Evolutionary conservation across 495 filamentous ascomycete genomes (phyloP).

Genomic region (Geopyxis carbonaria): DNA sequence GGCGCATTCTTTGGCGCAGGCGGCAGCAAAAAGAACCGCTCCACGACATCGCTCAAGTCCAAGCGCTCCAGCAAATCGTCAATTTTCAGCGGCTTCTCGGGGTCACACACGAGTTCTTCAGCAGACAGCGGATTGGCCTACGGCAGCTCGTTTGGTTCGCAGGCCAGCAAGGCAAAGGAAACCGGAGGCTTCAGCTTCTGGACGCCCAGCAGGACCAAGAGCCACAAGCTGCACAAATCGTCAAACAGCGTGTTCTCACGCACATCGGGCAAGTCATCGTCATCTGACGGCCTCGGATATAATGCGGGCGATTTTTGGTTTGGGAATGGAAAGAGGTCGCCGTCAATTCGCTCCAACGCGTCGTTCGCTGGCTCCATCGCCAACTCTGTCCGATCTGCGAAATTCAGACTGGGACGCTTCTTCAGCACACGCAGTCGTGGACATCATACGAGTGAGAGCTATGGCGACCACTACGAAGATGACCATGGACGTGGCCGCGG

Average conservation of each 20-base stretch:
- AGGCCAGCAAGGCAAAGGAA: neutral
- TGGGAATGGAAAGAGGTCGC: no score
- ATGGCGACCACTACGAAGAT: no score
- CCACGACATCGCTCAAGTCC: slow-evolving; percentile 4
- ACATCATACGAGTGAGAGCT: no score
- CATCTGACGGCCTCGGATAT: slow-evolving; percentile 4
- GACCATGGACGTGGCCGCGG: no score
- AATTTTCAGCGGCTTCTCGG: slow-evolving; percentile 8
- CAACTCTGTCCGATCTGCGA: slow-evolving; percentile 3
- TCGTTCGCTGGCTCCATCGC: slow-evolving; percentile 14
- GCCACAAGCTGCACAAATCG: neutral
- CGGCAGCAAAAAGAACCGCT: slow-evolving; percentile 6
- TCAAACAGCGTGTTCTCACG: no score
- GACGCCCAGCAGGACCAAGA: slow-evolving; percentile 1
- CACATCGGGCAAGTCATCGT: neutral
- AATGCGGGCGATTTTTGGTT: no score
- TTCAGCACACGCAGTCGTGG: no score
- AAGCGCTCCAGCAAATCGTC: slow-evolving; percentile 7
- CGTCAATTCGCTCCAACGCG: neutral
- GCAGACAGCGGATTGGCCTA: slow-evolving; percentile 13
- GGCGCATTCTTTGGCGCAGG: slow-evolving; percentile 8
- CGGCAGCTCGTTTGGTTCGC: slow-evolving; percentile 2
- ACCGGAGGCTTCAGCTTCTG: slow-evolving; percentile 8
- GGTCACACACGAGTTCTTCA: slow-evolving; percentile 10
- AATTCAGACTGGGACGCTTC: slow-evolving; percentile 7